A percentile compares a stretch with the other conserved stretches of the same genome.
Evolutionary conservation across 1,284 basidiomycete genomes (phyloP).

Genomic region (Salmacisia buchloeana): DNA sequence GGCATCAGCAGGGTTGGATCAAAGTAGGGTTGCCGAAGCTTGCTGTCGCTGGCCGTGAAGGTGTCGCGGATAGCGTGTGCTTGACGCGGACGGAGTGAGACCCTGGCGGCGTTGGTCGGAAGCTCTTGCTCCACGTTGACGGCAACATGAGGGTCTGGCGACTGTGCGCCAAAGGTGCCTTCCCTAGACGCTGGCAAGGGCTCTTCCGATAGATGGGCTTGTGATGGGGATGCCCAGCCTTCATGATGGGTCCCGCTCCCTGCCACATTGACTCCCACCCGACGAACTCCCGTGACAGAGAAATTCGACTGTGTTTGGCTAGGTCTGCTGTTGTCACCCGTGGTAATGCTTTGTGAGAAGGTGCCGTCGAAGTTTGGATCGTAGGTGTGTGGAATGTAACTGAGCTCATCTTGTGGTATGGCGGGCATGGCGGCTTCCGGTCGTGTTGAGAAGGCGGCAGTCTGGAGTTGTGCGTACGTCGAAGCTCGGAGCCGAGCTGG

Average conservation of each 20-base stretch:
- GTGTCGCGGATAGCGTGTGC: background rate
- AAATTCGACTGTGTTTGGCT: background rate
- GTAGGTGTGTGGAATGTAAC: background rate
- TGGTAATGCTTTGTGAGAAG: background rate
- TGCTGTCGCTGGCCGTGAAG: background rate
- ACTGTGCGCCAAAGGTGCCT: no score
- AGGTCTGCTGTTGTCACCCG: background rate
- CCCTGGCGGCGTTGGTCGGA: no score
- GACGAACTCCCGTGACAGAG: background rate
- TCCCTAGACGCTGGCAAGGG: background rate
- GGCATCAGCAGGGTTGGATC: background rate
- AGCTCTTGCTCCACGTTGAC: no score
- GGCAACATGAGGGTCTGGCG: no score
- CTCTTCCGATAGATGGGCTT: background rate
- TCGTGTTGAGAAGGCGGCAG: background rate
- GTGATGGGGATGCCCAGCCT: no score
- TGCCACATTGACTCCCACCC: background rate
- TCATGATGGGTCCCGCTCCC: background rate
- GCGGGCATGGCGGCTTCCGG: background rate
- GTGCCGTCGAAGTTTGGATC: conserved; percentile 2
- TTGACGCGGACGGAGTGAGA: background rate
- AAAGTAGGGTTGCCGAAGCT: background rate
- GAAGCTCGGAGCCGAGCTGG: background rate
- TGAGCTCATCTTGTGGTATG: background rate
- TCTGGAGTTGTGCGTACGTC: background rate